Percentiles rank a stretch among this genome's conserved stretches.
These are phyloP conservation scores for Ophiobolus disseminans DNA, from an alignment of 2,329 filamentous ascomycete species.

Conservation along the genomic window DNA sequence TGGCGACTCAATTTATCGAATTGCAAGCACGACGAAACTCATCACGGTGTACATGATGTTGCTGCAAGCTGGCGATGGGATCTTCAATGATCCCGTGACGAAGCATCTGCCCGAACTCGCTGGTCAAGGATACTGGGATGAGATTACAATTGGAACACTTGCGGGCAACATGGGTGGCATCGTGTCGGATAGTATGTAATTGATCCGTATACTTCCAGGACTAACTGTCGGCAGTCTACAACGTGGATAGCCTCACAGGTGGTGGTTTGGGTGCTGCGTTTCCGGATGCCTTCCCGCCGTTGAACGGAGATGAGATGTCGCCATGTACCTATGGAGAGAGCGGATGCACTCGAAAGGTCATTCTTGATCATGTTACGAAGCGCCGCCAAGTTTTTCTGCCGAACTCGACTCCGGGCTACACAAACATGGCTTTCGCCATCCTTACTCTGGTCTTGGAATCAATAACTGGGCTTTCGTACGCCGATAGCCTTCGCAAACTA, in stretches of 20 bases:
- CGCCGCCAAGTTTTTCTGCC: slow-evolving; percentile 51
- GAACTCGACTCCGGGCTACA: slow-evolving; percentile 57
- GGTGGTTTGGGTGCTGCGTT: slow-evolving; percentile 8
- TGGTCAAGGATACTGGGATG: slow-evolving; percentile 36
- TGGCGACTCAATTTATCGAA: slow-evolving; percentile 53
- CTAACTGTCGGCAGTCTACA: slow-evolving; percentile 5
- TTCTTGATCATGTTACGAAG: slow-evolving; percentile 6
- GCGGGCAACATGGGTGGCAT: slow-evolving; percentile 43
- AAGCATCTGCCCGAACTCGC: slow-evolving; percentile 37
- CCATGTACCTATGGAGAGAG: slow-evolving; percentile 4
- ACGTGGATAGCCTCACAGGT: background rate
- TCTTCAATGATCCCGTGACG: slow-evolving; percentile 47
- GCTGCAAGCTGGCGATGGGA: slow-evolving; percentile 39
- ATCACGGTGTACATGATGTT: slow-evolving; percentile 51
- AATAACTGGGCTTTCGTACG: slow-evolving; percentile 51
- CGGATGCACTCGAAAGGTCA: slow-evolving; percentile 9
- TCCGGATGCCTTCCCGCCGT: slow-evolving; percentile 9
- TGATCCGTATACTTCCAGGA: background rate
- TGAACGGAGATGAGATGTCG: slow-evolving; percentile 9
- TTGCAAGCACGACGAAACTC: slow-evolving; percentile 52
- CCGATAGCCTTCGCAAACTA: slow-evolving; percentile 48
- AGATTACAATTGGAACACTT: slow-evolving; percentile 43
- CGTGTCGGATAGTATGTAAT: slow-evolving; percentile 28
- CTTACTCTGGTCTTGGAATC: slow-evolving; percentile 57
- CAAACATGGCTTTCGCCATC: slow-evolving; percentile 57